Evolutionary conservation across 805 yeast genomes (phyloP).

Genomic region (Kurtzmaniella cleridarum): DNA sequence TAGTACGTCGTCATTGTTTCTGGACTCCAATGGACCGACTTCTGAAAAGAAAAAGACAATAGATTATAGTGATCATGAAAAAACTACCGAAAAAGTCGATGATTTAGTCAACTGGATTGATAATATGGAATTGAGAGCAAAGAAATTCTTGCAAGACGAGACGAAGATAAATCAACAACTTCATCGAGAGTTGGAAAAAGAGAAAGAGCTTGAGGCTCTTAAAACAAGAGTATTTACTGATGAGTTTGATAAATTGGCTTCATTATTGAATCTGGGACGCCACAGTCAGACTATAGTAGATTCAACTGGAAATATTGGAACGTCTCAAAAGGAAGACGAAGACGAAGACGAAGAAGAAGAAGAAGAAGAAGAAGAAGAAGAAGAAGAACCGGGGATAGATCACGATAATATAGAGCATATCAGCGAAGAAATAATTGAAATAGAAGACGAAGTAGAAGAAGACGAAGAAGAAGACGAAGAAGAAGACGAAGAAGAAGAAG

Average conservation of each 20-base stretch:
- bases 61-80: neutral
- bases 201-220: conserved; percentile 13
- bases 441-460: conserved; percentile 1
- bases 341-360: conserved; percentile 3
- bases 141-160: conserved; percentile 14
- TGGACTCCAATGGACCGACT: neutral
- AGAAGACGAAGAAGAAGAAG: conserved; percentile 6
- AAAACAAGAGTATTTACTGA: conserved; percentile 21
- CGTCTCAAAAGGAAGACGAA: neutral
- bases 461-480: conserved; percentile 5
- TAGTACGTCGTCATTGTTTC: neutral
- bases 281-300: conserved; percentile 6
- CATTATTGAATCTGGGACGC: conserved; percentile 5
- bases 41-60: neutral
- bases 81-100: conserved; percentile 4
- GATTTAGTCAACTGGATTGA: conserved; percentile 29
- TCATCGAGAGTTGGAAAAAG: conserved; percentile 5
- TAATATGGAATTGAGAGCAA: conserved; percentile 16
- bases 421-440: conserved; percentile 5
- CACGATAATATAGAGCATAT: conserved; percentile 2
- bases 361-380: conserved; percentile 6
- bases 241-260: conserved; percentile 19
- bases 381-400: conserved; percentile 3
- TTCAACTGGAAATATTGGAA: no score
- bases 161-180: conserved; percentile 11